A percentile compares a stretch with the other conserved stretches of the same genome.
Evolutionary conservation across 2,329 filamentous ascomycete species (phyloP).

Genomic region (Pyrenochaeta sp.): DNA sequence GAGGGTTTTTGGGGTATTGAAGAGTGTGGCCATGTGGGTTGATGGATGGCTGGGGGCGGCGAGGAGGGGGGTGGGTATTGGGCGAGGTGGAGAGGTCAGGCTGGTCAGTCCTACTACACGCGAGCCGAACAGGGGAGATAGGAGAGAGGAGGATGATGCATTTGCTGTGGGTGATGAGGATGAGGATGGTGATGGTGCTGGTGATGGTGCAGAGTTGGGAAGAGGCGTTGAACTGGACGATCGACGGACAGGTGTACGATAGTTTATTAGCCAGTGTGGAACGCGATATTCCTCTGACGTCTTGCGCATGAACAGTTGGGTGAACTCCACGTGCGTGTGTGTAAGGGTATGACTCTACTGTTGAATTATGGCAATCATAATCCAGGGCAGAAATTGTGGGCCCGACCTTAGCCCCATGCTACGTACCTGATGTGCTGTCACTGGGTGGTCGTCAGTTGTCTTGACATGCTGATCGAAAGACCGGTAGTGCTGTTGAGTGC

Average conservation of each 20-base stretch:
- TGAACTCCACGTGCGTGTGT: too few species aligned
- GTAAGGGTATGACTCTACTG: too few species aligned
- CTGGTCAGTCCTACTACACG: slow-evolving; percentile 31
- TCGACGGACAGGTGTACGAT: slow-evolving; percentile 14
- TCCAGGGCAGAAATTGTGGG: slow-evolving; percentile 1
- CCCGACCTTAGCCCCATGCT: background rate
- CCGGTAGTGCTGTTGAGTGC: slow-evolving; percentile 1
- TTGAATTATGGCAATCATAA: too few species aligned
- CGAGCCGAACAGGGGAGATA: slow-evolving; percentile 1
- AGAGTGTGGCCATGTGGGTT: slow-evolving; percentile 24
- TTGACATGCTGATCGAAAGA: background rate
- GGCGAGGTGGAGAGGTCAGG: slow-evolving; percentile 32
- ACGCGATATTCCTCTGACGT: background rate
- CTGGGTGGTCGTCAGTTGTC: slow-evolving; percentile 4
- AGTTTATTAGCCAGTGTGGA: background rate
- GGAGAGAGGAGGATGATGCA: slow-evolving; percentile 9
- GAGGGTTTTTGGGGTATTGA: slow-evolving; percentile 32
- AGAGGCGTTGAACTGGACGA: slow-evolving; percentile 34
- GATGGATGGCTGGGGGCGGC: slow-evolving; percentile 26
- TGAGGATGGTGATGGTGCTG: slow-evolving; percentile 17
- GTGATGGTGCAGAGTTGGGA: slow-evolving; percentile 11
- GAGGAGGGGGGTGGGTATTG: slow-evolving; percentile 23
- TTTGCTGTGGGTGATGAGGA: slow-evolving; percentile 14
- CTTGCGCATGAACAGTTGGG: background rate
- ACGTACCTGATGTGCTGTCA: slow-evolving; percentile 13